Percentiles rank a stretch among this genome's conserved stretches.
Conservation (phyloP, 768 basidiomycete species). For the Rhodotorula kratochvilovae region DNA sequence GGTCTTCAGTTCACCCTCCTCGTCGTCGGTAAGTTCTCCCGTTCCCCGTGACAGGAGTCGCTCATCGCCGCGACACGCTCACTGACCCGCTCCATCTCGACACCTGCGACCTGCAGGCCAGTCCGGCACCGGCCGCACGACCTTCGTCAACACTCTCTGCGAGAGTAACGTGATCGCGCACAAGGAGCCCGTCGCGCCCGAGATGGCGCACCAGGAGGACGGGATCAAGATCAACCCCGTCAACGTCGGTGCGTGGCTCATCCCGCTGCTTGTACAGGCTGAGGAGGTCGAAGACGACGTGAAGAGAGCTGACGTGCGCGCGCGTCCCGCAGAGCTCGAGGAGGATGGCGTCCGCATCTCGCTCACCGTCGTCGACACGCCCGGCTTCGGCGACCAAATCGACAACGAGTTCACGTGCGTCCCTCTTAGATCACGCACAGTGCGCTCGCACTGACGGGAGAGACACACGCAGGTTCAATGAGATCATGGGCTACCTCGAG, state of each 20-base stretch:
- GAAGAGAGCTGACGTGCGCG: not conserved
- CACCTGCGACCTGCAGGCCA: conserved; percentile 60
- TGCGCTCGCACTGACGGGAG: not conserved
- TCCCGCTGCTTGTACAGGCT: not conserved
- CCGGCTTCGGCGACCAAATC: conserved; percentile 97
- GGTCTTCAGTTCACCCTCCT: conserved; percentile 96
- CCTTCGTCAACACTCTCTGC: conserved; percentile 92
- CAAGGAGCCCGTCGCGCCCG: conserved; percentile 77
- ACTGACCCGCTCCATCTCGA: not conserved
- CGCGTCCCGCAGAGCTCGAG: conserved; percentile 68
- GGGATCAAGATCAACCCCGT: conserved; percentile 90
- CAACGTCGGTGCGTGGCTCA: conserved; percentile 71
- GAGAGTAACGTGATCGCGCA: conserved; percentile 87
- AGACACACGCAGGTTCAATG: conserved; percentile 67
- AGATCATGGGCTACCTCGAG: conserved; percentile 93
- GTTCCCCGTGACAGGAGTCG: fast-evolving
- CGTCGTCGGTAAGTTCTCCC: conserved; percentile 76
- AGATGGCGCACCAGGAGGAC: conserved; percentile 87
- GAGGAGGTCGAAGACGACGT: not conserved
- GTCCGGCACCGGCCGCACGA: conserved; percentile 78
- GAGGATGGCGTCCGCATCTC: conserved; percentile 98
- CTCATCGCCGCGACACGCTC: too few species aligned
- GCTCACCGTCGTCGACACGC: conserved; percentile 95
- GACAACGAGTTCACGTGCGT: conserved; percentile 97
- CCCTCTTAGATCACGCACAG: not conserved